Conservation (phyloP, 2,329 filamentous ascomycete genomes). For the Epichloe sibirici region DNA sequence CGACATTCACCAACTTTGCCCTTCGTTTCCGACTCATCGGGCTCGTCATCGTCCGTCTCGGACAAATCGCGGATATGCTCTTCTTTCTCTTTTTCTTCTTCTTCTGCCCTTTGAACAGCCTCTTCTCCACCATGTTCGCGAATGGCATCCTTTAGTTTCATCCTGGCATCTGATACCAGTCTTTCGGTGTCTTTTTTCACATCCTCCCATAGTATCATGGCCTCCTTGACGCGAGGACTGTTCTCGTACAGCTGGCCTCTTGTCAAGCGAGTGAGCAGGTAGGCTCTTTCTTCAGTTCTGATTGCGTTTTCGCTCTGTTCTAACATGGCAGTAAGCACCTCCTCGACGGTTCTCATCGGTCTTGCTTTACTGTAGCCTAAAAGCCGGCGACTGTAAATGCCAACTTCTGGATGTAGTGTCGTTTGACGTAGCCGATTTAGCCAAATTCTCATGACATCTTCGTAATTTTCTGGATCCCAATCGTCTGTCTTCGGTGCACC, state of each 20-base stretch:
- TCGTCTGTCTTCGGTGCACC: slow-evolving; percentile 49
- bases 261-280: slow-evolving; percentile 51
- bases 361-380: slow-evolving; percentile 49
- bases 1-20: slow-evolving; percentile 44
- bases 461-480: slow-evolving; percentile 55
- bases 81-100: slow-evolving; percentile 2
- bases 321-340: slow-evolving; percentile 86
- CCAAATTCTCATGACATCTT: slow-evolving; percentile 66
- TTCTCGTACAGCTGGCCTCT: slow-evolving; percentile 73
- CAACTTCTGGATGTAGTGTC: slow-evolving; percentile 76
- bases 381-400: slow-evolving; percentile 50
- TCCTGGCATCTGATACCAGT: slow-evolving; percentile 51
- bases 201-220: slow-evolving; percentile 56
- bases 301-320: slow-evolving; percentile 64
- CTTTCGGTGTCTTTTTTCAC: slow-evolving; percentile 36
- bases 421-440: slow-evolving; percentile 68
- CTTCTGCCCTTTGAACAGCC: slow-evolving; percentile 1
- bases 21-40: slow-evolving; percentile 21
- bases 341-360: slow-evolving; percentile 67
- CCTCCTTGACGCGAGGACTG: slow-evolving; percentile 52
- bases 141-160: slow-evolving; percentile 43
- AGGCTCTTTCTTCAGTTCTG: slow-evolving; percentile 54
- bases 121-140: slow-evolving; percentile 13
- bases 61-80: slow-evolving; percentile 11
- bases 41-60: slow-evolving; percentile 23